Percentiles rank a stretch among this genome's conserved stretches.
Conservation (phyloP, 345 rosid genomes). For the Populus pruinosa region DNA sequence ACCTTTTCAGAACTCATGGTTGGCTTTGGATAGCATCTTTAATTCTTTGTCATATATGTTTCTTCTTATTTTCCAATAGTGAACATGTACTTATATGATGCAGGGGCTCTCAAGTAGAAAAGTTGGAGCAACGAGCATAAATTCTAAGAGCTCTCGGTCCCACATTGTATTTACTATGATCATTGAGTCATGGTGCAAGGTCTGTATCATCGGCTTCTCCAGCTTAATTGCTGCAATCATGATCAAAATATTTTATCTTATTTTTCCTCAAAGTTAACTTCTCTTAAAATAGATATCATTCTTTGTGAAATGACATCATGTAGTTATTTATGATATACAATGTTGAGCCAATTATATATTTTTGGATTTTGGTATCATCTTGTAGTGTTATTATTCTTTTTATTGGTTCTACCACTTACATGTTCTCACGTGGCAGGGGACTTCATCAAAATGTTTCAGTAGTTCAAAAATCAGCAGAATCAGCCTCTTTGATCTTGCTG, state of each 20-base stretch:
- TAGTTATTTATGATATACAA: too few species aligned
- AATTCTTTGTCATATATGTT: background rate
- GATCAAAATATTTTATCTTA: too few species aligned
- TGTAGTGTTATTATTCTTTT: background rate
- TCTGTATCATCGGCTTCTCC: constrained; percentile 21
- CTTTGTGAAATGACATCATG: too few species aligned
- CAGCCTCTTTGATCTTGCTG: constrained; percentile 89
- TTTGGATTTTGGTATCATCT: too few species aligned
- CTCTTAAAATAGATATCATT: too few species aligned
- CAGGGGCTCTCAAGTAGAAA: constrained; percentile 94
- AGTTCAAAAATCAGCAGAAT: constrained; percentile 91
- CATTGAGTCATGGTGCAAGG: constrained; percentile 84
- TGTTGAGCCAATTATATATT: too few species aligned
- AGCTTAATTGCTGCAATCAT: background rate
- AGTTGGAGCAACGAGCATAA: constrained; percentile 91
- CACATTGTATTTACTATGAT: constrained; percentile 71
- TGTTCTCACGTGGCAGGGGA: constrained; percentile 45
- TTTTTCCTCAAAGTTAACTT: too few species aligned
- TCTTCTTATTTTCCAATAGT: background rate
- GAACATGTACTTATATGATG: background rate
- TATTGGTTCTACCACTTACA: background rate
- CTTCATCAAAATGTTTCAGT: constrained; percentile 74
- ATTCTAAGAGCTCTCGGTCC: constrained; percentile 95
- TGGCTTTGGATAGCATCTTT: background rate
- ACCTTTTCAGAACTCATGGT: background rate